Base-by-base conservation (phyloP, 306 rosid genomes). In the Elaeagnus macrophylla region DNA sequence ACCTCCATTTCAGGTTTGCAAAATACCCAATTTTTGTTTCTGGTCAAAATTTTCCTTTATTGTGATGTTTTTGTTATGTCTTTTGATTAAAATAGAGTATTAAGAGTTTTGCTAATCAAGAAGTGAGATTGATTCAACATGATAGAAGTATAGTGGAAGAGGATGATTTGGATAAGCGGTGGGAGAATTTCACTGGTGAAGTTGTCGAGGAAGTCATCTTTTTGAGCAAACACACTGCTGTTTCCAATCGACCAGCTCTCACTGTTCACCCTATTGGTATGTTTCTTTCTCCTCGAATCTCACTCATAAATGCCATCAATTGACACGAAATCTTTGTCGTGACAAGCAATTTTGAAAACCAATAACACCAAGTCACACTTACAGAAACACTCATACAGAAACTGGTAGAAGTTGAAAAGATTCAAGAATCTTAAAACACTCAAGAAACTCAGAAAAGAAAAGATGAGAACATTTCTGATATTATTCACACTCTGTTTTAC, bases 191-290 rank as follows among this genome's bases (percentile, higher is more conserved):
- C 40, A 80, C 85, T 12, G 87, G 94, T 16, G 99, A 84, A 56
- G 78, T 68, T 38, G 81, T 91, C 18, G 69, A 82, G 19, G 96
- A 91, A 64, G 63, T 87, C 48, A 82, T 91, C 62, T 84, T 91
- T 78, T 53, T 91, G 42, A 87, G 96, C 76, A 81, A 78, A 25
- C 99, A 91, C 60, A 79, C 89, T 39, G 96, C 99, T 42, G 89
- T 53, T 55, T 87, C 99, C 40, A 91, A 83, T 70, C 89, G 94
- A 14, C 99, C 95, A 6, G 88, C 96, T 0, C 94, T 91, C 16
- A 91, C 99, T 9, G 83, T 91, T 39, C 99, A 91, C 41, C 96
- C 96, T 9, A 84, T 80, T 43, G 99, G 95, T 86, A 77, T 43
- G 42, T 12, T 32, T 43, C 18, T 8, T 35, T 13, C 11, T 39